Evolutionary conservation across 140 eudicot species (phyloP).

Genomic region (Anethum foeniculum): DNA sequence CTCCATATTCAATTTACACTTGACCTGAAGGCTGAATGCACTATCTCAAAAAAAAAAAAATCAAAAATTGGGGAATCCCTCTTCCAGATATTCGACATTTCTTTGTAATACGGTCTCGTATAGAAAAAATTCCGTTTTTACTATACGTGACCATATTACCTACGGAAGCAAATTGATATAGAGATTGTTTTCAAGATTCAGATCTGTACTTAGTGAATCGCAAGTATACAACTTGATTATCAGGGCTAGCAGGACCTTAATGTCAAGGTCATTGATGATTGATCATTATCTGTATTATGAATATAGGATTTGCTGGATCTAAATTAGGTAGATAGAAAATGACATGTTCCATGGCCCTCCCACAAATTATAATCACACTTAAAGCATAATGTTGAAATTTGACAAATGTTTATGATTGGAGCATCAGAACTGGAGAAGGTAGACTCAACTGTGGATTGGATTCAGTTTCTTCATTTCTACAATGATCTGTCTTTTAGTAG

Average conservation of each 20-base stretch:
- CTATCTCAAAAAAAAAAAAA: not conserved
- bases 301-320: not conserved
- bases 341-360: constrained; percentile 1
- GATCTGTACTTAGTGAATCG: not conserved
- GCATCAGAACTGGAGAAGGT: not conserved
- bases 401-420: not conserved
- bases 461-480: not conserved
- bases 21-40: not conserved
- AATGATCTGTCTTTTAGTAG: not conserved
- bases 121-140: not conserved
- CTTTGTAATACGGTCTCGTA: not conserved
- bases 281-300: not conserved
- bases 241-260: not conserved
- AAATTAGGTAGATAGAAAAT: not conserved
- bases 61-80: not conserved
- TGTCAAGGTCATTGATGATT: not conserved
- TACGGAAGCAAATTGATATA: too few relatives aligned
- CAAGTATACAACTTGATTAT: not conserved
- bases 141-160: too few relatives aligned
- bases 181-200: not conserved
- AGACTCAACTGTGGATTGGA: not conserved
- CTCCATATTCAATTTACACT: not conserved
- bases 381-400: not conserved
- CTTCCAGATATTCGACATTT: not conserved
- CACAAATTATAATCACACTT: not conserved